phyloP scores from a whole-genome alignment of 176 grass and related monocot species.

The Oryza glumipatula region DNA sequence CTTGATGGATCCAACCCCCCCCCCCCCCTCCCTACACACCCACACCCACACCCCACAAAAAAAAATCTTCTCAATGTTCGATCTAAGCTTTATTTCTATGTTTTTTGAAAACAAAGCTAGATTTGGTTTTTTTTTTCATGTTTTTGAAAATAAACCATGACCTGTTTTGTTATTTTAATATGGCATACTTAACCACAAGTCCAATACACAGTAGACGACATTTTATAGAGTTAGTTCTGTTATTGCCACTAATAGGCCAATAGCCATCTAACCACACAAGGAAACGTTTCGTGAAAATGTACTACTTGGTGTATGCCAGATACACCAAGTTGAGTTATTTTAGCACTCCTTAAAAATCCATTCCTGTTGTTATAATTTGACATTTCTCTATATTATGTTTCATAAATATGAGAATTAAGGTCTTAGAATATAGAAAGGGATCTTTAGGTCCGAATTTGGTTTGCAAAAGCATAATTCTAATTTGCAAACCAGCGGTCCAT shows the following conservation, averaged over 20 bases:
- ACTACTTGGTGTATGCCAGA: too few relatives aligned
- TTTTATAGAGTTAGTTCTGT: not conserved
- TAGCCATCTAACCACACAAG: not conserved
- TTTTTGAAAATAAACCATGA: not conserved
- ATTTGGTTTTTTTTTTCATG: slow-evolving; percentile 20
- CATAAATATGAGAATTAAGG: not conserved
- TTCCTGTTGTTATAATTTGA: not conserved
- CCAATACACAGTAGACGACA: not conserved
- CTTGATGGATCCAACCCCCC: slow-evolving; percentile 2
- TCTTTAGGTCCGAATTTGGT: not conserved
- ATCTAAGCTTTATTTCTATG: slow-evolving; percentile 37
- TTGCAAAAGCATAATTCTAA: not conserved
- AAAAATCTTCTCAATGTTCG: slow-evolving; percentile 1
- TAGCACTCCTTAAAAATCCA: not conserved
- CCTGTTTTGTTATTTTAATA: not conserved
- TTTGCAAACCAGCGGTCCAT: not conserved
- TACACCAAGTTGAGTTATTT: not conserved
- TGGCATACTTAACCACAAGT: slow-evolving; percentile 18
- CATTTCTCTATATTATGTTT: slow-evolving; percentile 15
- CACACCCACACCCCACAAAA: too few relatives aligned
- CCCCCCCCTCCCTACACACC: too few relatives aligned
- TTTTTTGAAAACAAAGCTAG: slow-evolving; percentile 2
- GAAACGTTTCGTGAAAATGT: not conserved
- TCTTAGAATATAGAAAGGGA: not conserved
- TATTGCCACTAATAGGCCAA: not conserved